These are phyloP conservation scores for Ophiostoma pallidulum DNA, from an alignment of 2,329 filamentous ascomycete species.

Conservation along the genomic window DNA sequence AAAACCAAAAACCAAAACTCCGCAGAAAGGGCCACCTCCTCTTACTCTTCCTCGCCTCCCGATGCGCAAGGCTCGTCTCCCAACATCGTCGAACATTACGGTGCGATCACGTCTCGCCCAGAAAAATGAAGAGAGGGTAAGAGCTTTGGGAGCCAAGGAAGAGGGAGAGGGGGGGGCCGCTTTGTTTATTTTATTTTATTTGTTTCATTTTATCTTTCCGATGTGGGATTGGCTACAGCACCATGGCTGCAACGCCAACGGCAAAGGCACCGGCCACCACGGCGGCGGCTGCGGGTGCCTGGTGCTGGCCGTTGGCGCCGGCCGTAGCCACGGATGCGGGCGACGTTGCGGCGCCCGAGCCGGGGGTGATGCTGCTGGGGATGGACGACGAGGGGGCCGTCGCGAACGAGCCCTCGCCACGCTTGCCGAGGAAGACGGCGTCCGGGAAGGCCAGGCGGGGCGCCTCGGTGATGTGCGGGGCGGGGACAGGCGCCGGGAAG, in stretches of 20 bases:
- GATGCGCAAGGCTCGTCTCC: background rate
- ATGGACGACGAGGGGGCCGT: slow-evolving; percentile 3
- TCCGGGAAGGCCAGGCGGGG: background rate
- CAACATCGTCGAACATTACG: too few relatives aligned
- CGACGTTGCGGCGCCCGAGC: background rate
- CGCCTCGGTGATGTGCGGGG: background rate
- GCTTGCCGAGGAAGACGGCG: background rate
- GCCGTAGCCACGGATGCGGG: slow-evolving; percentile 11
- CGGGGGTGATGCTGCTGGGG: background rate
- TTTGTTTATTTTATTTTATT: background rate
- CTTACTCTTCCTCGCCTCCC: too few relatives aligned
- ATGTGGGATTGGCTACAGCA: background rate
- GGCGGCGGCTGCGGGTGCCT: background rate
- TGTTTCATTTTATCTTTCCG: background rate
- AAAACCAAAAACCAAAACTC: too few relatives aligned
- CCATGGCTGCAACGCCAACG: background rate
- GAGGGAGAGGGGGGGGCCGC: too few relatives aligned
- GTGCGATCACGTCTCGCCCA: too few relatives aligned
- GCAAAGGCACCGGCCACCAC: slow-evolving; percentile 7
- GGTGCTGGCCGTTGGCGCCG: slow-evolving; percentile 6
- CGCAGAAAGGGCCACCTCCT: too few relatives aligned
- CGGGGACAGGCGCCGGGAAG: background rate
- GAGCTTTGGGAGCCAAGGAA: too few relatives aligned
- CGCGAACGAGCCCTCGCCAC: background rate
- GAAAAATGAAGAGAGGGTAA: too few relatives aligned